Conservation (phyloP, 257 asterid species). For the Nicotiana tomentosiformis region DNA sequence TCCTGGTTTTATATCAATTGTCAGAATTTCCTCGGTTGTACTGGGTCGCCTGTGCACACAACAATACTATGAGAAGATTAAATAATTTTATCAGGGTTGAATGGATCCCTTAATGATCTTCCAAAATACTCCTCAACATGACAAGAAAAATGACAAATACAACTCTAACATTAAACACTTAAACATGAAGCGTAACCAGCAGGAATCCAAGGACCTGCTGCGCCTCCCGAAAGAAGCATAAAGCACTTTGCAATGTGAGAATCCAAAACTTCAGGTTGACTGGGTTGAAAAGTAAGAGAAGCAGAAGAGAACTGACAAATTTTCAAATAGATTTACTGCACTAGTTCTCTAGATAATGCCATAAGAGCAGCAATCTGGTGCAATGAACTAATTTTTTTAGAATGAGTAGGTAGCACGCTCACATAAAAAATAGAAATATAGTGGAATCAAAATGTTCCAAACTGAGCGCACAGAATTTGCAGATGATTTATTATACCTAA, state of each 20-base stretch:
- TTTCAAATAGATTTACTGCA: neutral
- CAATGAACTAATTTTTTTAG: neutral
- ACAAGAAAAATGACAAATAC: neutral
- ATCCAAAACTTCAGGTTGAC: neutral
- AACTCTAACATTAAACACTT: neutral
- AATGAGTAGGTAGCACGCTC: neutral
- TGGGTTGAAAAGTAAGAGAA: neutral
- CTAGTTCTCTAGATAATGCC: neutral
- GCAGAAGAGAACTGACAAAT: neutral
- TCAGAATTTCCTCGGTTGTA: constrained; percentile 61
- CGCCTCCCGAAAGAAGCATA: neutral
- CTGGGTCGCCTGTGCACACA: constrained; percentile 52
- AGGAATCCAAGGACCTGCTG: constrained; percentile 4
- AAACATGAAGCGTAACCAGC: constrained; percentile 1
- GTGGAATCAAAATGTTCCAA: neutral
- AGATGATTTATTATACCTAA: too few relatives aligned
- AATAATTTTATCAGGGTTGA: neutral
- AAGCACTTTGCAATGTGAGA: neutral
- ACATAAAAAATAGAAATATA: too few relatives aligned
- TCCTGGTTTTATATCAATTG: constrained; percentile 82
- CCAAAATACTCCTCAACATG: neutral
- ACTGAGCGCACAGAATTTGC: neutral
- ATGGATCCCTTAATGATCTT: neutral
- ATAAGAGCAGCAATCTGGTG: neutral
- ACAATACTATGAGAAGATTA: neutral